Evolutionary conservation across 129 eudicot species (phyloP), one percentile per base, ranked within the genome.

Genomic region (Gnaphalium uliginosum): DNA sequence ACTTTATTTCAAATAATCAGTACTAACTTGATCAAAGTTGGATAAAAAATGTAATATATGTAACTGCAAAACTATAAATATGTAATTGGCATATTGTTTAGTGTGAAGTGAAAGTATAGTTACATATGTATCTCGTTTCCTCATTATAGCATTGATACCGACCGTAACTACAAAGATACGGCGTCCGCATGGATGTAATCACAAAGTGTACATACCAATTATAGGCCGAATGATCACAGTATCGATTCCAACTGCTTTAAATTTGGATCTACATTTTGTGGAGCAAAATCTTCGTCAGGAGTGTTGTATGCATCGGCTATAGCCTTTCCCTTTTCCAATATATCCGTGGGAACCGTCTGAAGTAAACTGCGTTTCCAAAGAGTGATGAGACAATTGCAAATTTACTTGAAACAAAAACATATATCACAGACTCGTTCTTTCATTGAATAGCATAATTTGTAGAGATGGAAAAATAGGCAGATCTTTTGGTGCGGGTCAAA

Each of bases 231-330:
- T 58, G 57, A 66, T 90, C 86, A 93, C 37, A 90, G 74, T 76
- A 93, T 67, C 4, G 98, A 88, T 76, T 93, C 93, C 83, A 93
- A 75, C 71, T 90, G 88, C 85, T 90, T 90, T 73, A 93, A 71
- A 58, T 85, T 82, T 30, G 90, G 91, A 76, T 90, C 91, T 73
- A 82, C 37, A 71, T 68, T 89, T 65, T 77, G 81, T 30, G 90
- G 77, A 6, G 70, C 74, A 46, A 41, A 68, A 13, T 83, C 87
- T 22, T 81, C 88, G 48, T 81, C 90, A 9, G 87, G 87, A 46
- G 83, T 21, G 72, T 77, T 58, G 76, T 90, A 93, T 18, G 96
- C 96, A 51, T 90, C 93, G 8, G 98, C 96, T 75, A 90, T 85
- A 32, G 85, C 96, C 86, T 86, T 85, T 5, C 91, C 91, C 81